These are phyloP conservation scores for Bombardia bombarda DNA, from an alignment of 495 filamentous ascomycete species.

Conservation along the genomic window DNA sequence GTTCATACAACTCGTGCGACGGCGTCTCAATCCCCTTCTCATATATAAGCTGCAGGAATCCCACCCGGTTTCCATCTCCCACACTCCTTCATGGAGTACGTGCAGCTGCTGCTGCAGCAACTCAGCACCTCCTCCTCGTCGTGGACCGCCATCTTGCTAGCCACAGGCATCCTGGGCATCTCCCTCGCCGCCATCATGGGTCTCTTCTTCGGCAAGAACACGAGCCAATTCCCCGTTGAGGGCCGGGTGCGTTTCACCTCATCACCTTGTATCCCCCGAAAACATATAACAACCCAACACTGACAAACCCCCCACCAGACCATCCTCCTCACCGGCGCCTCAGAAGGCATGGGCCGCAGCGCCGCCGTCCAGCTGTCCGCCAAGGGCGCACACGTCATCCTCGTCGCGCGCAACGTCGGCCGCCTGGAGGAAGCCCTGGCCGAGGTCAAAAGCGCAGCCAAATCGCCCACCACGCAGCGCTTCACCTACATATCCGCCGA, in stretches of 20 bases:
- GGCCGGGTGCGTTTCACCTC: slow-evolving; percentile 53
- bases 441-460: slow-evolving; percentile 56
- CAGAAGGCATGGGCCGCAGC: slow-evolving; percentile 81
- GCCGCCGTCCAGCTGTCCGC: slow-evolving; percentile 63
- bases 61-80: too few relatives aligned
- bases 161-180: slow-evolving; percentile 31
- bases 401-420: slow-evolving; percentile 66
- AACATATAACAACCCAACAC: neutral
- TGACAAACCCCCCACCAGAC: slow-evolving; percentile 43
- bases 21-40: too few relatives aligned
- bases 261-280: neutral
- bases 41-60: too few relatives aligned
- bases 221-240: slow-evolving; percentile 74
- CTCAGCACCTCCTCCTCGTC: slow-evolving; percentile 2
- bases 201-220: slow-evolving; percentile 50
- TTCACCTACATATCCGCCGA: slow-evolving; percentile 85
- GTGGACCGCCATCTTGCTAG: neutral
- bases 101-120: neutral
- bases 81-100: neutral
- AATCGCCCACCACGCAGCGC: slow-evolving; percentile 53
- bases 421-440: slow-evolving; percentile 70
- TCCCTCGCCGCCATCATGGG: slow-evolving; percentile 41
- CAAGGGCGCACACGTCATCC: slow-evolving; percentile 80
- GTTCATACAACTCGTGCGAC: too few relatives aligned
- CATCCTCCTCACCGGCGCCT: slow-evolving; percentile 82